Base-by-base conservation (phyloP, 2,329 filamentous ascomycete species). In the Cercospora berteroae region DNA sequence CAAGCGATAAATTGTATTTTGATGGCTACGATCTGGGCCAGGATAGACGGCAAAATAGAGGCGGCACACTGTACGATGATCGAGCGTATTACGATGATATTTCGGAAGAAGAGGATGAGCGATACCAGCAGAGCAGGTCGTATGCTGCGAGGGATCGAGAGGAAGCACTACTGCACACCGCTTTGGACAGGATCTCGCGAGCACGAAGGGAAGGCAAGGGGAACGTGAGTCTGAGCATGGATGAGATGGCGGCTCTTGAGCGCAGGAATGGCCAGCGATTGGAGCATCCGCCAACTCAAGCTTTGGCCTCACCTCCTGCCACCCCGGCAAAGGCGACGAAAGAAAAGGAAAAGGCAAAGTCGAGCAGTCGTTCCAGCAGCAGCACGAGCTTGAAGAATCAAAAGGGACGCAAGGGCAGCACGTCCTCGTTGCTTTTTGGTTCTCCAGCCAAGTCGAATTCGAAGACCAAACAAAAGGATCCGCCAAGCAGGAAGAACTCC, bases 201-300 rank as follows among this genome's bases (percentile, higher is more conserved):
- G 93, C 94, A 16, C 89, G 92, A 77, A 87, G 87, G 70, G 88
- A 88, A 75, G 93, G 93, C 70, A 90, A 89, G 78, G 83, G 85
- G 55, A 91, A 96, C 66, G 92, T 97, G 65, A 90, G 89, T 77
- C 85, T 98, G 70, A 93, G 86, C 73, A 87, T 89, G 74, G 88
- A 90, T 63, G 94, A 97, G 79, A 83, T 97, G 73, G 90, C 89
- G 69, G 93, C 93, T 57, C 84, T 96, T 72, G 90, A 94, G 76
- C 87, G 74, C 73, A 74, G 73, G 67, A 69, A 67, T 60, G 60
- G 56, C 70, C 72, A 70, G 73, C 72, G 69, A 70, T 72, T 68
- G 69, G 72, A 75, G 71, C 73, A 61, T 64, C 60, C 33, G 33
- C 48, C 33, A 42, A 23, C 68, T 68, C 56, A 68, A 50, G 72